Percentiles rank a stretch among this genome's conserved stretches.
Conservation (phyloP, 768 basidiomycete species). For the Xanthoconium purpureum region DNA sequence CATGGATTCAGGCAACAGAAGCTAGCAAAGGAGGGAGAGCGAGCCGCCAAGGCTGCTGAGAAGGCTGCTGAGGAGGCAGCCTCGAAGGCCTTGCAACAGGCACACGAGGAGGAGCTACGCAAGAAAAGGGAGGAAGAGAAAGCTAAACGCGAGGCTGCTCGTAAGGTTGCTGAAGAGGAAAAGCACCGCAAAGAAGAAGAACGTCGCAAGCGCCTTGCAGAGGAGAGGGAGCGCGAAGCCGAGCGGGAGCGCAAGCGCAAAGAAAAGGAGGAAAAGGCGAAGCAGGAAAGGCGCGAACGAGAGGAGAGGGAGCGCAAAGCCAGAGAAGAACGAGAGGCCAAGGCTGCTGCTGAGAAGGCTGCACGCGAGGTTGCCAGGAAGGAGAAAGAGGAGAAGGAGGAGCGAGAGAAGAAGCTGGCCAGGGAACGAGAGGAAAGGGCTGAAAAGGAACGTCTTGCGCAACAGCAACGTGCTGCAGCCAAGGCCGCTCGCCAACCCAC, state of each 20-base stretch:
- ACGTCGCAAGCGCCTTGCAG: conserved; percentile 65
- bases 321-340: conserved; percentile 64
- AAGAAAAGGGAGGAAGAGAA: conserved; percentile 88
- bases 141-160: conserved; percentile 67
- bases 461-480: conserved; percentile 50
- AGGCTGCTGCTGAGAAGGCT: conserved; percentile 47
- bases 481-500: conserved; percentile 48
- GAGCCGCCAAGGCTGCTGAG: conserved; percentile 77
- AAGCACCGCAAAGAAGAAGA: conserved; percentile 82
- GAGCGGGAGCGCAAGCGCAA: conserved; percentile 72
- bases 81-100: conserved; percentile 68
- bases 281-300: conserved; percentile 49
- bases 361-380: conserved; percentile 37
- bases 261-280: conserved; percentile 67
- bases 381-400: conserved; percentile 57
- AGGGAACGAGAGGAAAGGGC: conserved; percentile 64
- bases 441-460: conserved; percentile 43
- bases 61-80: conserved; percentile 85
- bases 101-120: conserved; percentile 75
- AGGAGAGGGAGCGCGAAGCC: conserved; percentile 77
- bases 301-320: conserved; percentile 64
- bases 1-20: conserved; percentile 71
- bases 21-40: conserved; percentile 88
- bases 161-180: conserved; percentile 81
- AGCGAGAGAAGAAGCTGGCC: conserved; percentile 62